Base-by-base conservation (phyloP, 1,139 yeast species). In the Pichia sp. region DNA sequence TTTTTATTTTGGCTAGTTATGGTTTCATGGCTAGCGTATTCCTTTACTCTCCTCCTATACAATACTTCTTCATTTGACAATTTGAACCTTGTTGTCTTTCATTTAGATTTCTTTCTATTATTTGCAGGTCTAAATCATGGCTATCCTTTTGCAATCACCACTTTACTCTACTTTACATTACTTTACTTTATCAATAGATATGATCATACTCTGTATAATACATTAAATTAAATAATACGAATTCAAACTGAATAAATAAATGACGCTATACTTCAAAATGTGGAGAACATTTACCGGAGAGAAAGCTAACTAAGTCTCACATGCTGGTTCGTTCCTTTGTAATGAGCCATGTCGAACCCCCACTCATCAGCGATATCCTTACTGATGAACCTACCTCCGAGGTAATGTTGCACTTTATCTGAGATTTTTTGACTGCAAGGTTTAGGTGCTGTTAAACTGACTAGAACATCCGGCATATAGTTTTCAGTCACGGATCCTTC, bases 371-470 rank as follows among this genome's bases (percentile, higher is more conserved):
- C 96, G 48, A 91, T 69, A 14, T 62, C 63, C 11, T 59, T 54
- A 31, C 77, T 74, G 20, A 91, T 72, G 52, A 91, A 91, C 34
- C 98, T 63, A 2, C 98, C 98, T 1, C 98, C 98, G 28, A 88
- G 68, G 57, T 77, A 91, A 55, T 91, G 98, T 12, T 39, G 39
- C 1, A 62, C 54, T 17, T 59, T 53, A 3, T 64, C 64, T 8
- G 45, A 49, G 45, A 84, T 72, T 42, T 59, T 62, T 31, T 55
- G 51, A 5, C 94, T 76, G 38, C 94, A 87, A 0, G 94, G 94
- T 54, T 91, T 91, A 5, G 98, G 98, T 0, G 96, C 96, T 0
- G 97, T 88, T 38, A 91, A 63, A 35, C 95, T 83, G 8, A 91
- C 76, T 38, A 91, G 64, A 48, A 77, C 75, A 6, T 69, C 60